Base-by-base conservation (phyloP, 176 grass and related monocot genomes). In the Chrysopogon serrulatus region DNA sequence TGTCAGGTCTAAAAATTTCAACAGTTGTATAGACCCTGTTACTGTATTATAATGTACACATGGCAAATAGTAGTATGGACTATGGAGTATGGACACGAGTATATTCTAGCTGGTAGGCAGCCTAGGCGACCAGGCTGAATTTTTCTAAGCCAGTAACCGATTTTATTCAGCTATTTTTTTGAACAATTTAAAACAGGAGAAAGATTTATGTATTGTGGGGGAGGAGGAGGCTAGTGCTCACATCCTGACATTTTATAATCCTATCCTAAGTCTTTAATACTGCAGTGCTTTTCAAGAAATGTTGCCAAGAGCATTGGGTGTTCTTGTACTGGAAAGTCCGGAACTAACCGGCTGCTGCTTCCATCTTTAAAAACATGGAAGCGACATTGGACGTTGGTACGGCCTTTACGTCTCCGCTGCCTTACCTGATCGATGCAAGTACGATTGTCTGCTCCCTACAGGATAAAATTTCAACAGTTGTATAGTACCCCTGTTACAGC, bases 361-460 rank as follows among this genome's bases (percentile, higher is more conserved):
- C 26, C 34, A 18, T 75, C 16, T 66, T 79, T 35, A 79, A 73
- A 79, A 73, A 12, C 75, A 49, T 72, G 42, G 48, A 56, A 65
- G 65, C 72, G 32, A 65, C 17, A 9, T n/a, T 37, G 44, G 60
- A 23, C 49, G 26, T 59, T 1, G 35, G 56, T 70, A 57, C 62
- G 10, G 24, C 19, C 61, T 79, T 74, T 49, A 40, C 60, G 45
- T n/a, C 39, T 64, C 13, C 45, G 17, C n/a, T 68, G 67, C 36
- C 65, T 73, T 79, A 39, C 16, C 5, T 39, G 83, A 56, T 64
- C 26, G 18, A 11, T 67, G 62, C 8, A 53, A 26, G 47, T 53
- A 65, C 44, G 18, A 12, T 21, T 37, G 41, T 41, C 40, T 37
- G 36, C 36, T 69, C 5, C 34, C 19, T 10, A 14, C 35, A 36